A percentile compares a stretch with the other conserved stretches of the same genome.
These are phyloP conservation scores for Leccinellum albellum DNA, from an alignment of 768 basidiomycete genomes.

Conservation along the genomic window DNA sequence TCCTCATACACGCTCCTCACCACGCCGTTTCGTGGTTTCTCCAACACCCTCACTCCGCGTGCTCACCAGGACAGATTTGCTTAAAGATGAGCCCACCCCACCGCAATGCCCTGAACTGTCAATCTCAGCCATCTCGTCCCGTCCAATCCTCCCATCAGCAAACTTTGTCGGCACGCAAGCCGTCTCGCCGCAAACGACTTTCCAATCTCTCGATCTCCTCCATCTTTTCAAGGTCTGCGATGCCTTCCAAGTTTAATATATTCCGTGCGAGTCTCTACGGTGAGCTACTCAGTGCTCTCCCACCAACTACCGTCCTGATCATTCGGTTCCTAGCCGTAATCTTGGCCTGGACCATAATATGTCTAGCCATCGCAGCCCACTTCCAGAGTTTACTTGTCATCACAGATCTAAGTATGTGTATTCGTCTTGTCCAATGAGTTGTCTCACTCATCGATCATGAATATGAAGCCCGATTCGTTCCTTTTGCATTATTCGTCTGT, in stretches of 20 bases:
- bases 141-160: constrained; percentile 19
- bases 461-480: constrained; percentile 78
- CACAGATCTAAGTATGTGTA: constrained; percentile 72
- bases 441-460: constrained; percentile 4
- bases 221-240: constrained; percentile 38
- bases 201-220: constrained; percentile 27
- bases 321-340: constrained; percentile 46
- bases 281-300: constrained; percentile 28
- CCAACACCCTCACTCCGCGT: constrained; percentile 29
- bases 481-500: constrained; percentile 81
- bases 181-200: constrained; percentile 33
- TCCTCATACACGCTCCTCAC: constrained; percentile 22
- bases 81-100: constrained; percentile 30
- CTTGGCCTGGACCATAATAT: constrained; percentile 72
- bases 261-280: constrained; percentile 67
- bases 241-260: constrained; percentile 72
- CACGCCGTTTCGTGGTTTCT: constrained; percentile 28
- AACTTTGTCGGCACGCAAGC: constrained; percentile 24
- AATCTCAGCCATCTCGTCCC: constrained; percentile 23
- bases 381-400: constrained; percentile 68
- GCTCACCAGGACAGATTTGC: constrained; percentile 17
- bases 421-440: background rate
- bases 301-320: constrained; percentile 3
- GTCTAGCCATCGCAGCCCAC: constrained; percentile 74
- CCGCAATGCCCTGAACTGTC: constrained; percentile 20